Percentiles rank a stretch among this genome's conserved stretches.
phyloP scores from a whole-genome alignment of 768 basidiomycete species.

The Royoungia palumana region DNA sequence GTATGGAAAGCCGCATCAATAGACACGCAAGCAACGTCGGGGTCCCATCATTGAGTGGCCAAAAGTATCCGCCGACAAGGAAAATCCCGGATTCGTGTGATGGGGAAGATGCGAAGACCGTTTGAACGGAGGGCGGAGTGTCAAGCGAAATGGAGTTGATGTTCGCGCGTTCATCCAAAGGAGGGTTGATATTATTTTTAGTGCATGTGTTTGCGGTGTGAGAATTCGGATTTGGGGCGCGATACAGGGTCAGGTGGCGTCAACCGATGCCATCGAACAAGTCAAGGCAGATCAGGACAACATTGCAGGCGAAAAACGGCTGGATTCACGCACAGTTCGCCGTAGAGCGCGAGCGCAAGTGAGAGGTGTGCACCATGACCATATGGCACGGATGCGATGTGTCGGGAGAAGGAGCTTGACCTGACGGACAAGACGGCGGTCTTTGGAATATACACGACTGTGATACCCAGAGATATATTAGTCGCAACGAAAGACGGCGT shows the following conservation, averaged over 20 bases:
- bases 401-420: conserved; percentile 46
- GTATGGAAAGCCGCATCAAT: conserved; percentile 4
- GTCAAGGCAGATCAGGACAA: conserved; percentile 4
- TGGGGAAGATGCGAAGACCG: conserved; percentile 10
- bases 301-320: not conserved
- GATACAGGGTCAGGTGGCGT: conserved; percentile 11
- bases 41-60: conserved; percentile 7
- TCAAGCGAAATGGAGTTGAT: conserved; percentile 17
- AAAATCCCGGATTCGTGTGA: conserved; percentile 26
- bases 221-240: conserved; percentile 3
- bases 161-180: conserved; percentile 22
- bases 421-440: conserved; percentile 57
- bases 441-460: conserved; percentile 69
- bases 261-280: conserved; percentile 10
- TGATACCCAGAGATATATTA: conserved; percentile 6
- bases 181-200: conserved; percentile 17
- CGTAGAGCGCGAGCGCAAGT: conserved; percentile 60
- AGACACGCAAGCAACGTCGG: not conserved
- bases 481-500: not conserved
- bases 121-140: conserved; percentile 9
- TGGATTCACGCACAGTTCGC: conserved; percentile 52
- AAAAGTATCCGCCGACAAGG: conserved; percentile 12
- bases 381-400: conserved; percentile 45
- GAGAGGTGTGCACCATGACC: conserved; percentile 60
- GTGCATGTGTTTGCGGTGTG: conserved; percentile 9